Evolutionary conservation across 1,284 basidiomycete genomes (phyloP).

Genomic region (Termitomyces sp.): DNA sequence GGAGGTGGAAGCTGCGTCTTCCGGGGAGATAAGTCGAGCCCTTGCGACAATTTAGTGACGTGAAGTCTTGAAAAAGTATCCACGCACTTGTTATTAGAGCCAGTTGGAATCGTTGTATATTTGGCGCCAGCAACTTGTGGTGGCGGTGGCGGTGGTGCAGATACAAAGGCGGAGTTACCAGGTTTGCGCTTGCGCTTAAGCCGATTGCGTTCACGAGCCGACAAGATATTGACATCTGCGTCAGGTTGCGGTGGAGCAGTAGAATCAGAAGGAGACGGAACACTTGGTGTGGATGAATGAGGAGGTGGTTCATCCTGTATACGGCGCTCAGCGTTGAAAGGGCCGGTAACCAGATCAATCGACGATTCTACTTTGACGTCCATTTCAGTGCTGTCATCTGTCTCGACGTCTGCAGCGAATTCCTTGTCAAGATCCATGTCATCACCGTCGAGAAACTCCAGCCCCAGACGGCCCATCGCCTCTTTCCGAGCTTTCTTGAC

Average conservation of each 20-base stretch:
- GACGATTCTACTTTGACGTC: constrained; percentile 29
- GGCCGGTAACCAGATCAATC: constrained; percentile 17
- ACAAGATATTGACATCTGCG: constrained; percentile 51
- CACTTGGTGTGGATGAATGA: constrained; percentile 54
- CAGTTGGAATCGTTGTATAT: constrained; percentile 51
- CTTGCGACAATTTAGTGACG: constrained; percentile 30
- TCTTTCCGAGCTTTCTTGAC: constrained; percentile 79
- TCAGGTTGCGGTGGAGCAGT: constrained; percentile 35
- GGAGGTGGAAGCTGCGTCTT: constrained; percentile 45
- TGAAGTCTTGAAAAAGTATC: background rate
- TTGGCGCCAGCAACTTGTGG: constrained; percentile 55
- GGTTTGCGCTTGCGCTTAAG: constrained; percentile 88
- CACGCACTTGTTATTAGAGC: constrained; percentile 39
- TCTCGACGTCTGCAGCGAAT: constrained; percentile 58
- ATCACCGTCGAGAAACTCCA: constrained; percentile 76
- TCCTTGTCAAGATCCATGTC: constrained; percentile 82
- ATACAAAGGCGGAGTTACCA: constrained; percentile 75
- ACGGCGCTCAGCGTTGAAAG: constrained; percentile 3
- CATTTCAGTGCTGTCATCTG: constrained; percentile 43
- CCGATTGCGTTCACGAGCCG: constrained; percentile 85
- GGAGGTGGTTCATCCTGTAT: constrained; percentile 27
- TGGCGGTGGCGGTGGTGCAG: constrained; percentile 53
- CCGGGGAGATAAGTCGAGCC: constrained; percentile 60
- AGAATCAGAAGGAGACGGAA: constrained; percentile 47
- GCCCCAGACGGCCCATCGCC: constrained; percentile 75